Conservation (phyloP, 2,329 filamentous ascomycete species). For the Coniochaeta prunicola region DNA sequence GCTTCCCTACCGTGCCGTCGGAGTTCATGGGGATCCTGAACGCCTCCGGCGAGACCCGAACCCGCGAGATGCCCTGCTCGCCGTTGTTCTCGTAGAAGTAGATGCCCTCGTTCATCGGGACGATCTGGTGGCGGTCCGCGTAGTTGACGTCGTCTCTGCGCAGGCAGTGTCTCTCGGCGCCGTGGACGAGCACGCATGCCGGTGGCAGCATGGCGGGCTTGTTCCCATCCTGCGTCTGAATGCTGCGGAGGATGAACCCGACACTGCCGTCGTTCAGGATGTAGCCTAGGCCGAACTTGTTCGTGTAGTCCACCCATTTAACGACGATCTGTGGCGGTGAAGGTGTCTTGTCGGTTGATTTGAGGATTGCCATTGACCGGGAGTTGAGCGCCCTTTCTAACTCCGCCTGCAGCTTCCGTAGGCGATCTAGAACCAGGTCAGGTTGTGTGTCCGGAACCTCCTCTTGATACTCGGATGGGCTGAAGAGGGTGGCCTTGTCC, state of each 20-base stretch:
- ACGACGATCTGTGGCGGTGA: constrained; percentile 58
- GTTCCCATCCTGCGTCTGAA: constrained; percentile 43
- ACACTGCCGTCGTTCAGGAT: constrained; percentile 77
- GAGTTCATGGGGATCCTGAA: constrained; percentile 49
- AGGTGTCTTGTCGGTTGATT: constrained; percentile 44
- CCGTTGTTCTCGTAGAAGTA: constrained; percentile 70
- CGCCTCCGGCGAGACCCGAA: constrained; percentile 57
- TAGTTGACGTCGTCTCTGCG: constrained; percentile 51
- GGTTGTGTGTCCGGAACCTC: constrained; percentile 46
- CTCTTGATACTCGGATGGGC: constrained; percentile 43
- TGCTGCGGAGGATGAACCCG: constrained; percentile 58
- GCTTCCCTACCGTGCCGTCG: constrained; percentile 53
- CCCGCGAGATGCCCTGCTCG: constrained; percentile 53
- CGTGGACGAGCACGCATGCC: constrained; percentile 63
- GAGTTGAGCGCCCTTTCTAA: constrained; percentile 57
- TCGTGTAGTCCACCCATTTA: constrained; percentile 86
- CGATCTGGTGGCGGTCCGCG: constrained; percentile 49
- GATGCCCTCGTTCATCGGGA: constrained; percentile 58
- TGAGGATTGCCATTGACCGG: constrained; percentile 54
- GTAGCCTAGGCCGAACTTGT: constrained; percentile 79
- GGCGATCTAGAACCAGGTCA: constrained; percentile 47
- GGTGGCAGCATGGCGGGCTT: constrained; percentile 53
- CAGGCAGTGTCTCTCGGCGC: constrained; percentile 64
- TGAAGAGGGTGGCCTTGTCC: constrained; percentile 44
- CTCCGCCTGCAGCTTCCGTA: constrained; percentile 51